Percentiles rank a stretch among this genome's conserved stretches.
These are phyloP conservation scores for Botrytis hyacinthi DNA, from an alignment of 2,329 filamentous ascomycete species.

Conservation along the genomic window DNA sequence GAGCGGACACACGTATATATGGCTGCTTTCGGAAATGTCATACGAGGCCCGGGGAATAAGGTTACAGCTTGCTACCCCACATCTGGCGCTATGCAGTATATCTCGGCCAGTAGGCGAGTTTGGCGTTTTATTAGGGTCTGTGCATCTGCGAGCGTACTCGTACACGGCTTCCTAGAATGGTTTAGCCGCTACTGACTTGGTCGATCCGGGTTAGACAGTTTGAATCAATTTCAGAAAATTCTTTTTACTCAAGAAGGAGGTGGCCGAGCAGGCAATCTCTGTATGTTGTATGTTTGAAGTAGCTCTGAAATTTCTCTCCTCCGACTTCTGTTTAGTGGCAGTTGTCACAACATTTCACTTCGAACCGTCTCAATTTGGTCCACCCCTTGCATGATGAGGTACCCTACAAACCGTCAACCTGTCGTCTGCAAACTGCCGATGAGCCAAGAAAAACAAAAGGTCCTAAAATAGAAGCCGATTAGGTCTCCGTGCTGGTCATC, in stretches of 20 bases:
- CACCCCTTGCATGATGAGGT: not conserved
- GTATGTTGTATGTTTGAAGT: not conserved
- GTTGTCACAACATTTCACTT: not conserved
- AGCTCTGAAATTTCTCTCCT: not conserved
- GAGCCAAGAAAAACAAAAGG: not conserved
- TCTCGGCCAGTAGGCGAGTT: not conserved
- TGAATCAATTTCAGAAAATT: not conserved
- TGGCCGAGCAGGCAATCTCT: not conserved
- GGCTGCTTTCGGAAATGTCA: not conserved
- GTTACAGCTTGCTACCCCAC: not conserved
- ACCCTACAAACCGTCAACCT: not conserved
- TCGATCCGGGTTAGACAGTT: not conserved
- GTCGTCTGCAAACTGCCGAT: not conserved
- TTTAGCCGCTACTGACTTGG: not conserved
- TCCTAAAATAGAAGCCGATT: not conserved
- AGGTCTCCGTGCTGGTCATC: not conserved
- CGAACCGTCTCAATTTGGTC: not conserved
- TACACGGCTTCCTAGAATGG: not conserved
- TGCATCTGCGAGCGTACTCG: not conserved
- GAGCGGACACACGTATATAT: not conserved
- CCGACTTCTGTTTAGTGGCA: not conserved
- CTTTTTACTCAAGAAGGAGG: not conserved
- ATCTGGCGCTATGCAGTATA: not conserved
- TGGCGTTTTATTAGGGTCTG: not conserved
- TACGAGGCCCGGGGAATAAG: not conserved